Evolutionary conservation across 495 filamentous ascomycete species (phyloP).

Genomic region (Aspergillus egyptiacus): DNA sequence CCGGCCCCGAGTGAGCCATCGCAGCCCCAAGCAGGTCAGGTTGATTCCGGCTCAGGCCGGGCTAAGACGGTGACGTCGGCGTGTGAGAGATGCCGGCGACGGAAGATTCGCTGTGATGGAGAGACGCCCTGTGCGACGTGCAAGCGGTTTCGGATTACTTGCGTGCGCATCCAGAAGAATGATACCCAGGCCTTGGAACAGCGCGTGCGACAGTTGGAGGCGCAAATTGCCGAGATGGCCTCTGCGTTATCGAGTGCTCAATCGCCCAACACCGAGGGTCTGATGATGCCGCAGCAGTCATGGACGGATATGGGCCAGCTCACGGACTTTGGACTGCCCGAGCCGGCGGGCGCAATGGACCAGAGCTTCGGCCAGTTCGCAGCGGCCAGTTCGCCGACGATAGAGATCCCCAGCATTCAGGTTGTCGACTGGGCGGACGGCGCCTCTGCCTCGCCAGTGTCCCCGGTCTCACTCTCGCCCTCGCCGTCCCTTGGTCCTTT

Average conservation of each 20-base stretch:
- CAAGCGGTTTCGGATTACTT: conserved; percentile 13
- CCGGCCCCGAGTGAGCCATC: not conserved
- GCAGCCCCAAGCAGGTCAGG: conserved; percentile 5
- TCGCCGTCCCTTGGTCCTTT: conserved; percentile 1
- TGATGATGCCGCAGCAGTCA: not conserved
- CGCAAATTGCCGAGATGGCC: conserved; percentile 12
- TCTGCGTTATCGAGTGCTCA: not conserved
- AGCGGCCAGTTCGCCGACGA: not conserved
- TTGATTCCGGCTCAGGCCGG: conserved; percentile 2
- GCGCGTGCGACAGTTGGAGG: conserved; percentile 15
- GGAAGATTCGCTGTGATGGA: conserved; percentile 21
- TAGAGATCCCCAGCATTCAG: conserved; percentile 16
- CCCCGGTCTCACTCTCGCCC: conserved; percentile 4
- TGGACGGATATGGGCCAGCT: not conserved
- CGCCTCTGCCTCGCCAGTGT: not conserved
- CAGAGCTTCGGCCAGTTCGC: not conserved
- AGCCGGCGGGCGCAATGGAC: not conserved
- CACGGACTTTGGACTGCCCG: conserved; percentile 2
- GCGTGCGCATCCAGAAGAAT: conserved; percentile 13
- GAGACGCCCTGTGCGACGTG: conserved; percentile 19
- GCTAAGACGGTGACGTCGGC: conserved; percentile 10
- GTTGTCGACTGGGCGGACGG: conserved; percentile 11
- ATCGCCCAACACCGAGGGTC: not conserved
- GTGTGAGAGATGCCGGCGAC: conserved; percentile 17
- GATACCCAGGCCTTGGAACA: conserved; percentile 15